Percentiles rank a stretch among this genome's conserved stretches.
phyloP scores from a whole-genome alignment of 345 rosid genomes.

The Pugionium cornutum region DNA sequence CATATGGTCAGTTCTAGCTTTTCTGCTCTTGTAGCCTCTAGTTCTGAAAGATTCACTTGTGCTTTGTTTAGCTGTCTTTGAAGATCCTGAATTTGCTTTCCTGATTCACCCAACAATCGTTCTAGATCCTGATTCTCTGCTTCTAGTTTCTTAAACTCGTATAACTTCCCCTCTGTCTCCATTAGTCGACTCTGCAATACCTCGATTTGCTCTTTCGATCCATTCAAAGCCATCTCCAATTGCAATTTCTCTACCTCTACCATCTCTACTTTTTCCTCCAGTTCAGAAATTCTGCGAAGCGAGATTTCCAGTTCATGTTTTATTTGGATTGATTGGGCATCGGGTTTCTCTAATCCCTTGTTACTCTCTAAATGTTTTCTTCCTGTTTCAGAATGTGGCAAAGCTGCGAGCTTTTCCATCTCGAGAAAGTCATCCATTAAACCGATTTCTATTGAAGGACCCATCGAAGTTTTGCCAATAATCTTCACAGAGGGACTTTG shows the following conservation, averaged over 20 bases:
- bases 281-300: constrained; percentile 52
- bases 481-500: constrained; percentile 50
- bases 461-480: constrained; percentile 41
- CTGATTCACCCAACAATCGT: constrained; percentile 44
- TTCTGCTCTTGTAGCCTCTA: constrained; percentile 57
- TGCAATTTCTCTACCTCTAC: constrained; percentile 43
- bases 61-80: constrained; percentile 50
- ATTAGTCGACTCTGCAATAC: constrained; percentile 28
- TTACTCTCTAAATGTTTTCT: constrained; percentile 27
- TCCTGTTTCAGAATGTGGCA: constrained; percentile 46
- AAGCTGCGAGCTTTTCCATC: constrained; percentile 82
- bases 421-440: constrained; percentile 98
- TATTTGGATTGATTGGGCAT: background rate
- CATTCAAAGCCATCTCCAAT: constrained; percentile 41
- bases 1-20: constrained; percentile 52
- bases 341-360: constrained; percentile 8
- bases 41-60: constrained; percentile 45
- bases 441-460: constrained; percentile 52
- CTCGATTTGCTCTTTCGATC: constrained; percentile 31
- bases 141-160: constrained; percentile 48
- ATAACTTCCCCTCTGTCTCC: constrained; percentile 31
- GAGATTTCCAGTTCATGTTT: constrained; percentile 25
- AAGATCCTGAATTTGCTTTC: constrained; percentile 37
- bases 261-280: constrained; percentile 62
- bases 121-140: constrained; percentile 56